These are phyloP conservation scores for Metschnikowia kofuensis DNA, from an alignment of 805 yeast species.

Conservation along the genomic window DNA sequence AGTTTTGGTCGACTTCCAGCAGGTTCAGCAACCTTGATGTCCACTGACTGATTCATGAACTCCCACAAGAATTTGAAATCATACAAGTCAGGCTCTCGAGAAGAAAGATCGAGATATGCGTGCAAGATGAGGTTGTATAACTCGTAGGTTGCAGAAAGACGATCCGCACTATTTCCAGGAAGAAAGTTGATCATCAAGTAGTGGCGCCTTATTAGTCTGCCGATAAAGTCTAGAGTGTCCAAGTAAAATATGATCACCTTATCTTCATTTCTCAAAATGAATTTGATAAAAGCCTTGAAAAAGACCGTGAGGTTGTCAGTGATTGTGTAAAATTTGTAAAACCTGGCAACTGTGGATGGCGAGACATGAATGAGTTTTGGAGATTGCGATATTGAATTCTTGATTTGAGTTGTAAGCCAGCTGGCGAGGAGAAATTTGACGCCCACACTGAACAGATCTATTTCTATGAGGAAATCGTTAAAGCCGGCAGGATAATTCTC, in stretches of 20 bases:
- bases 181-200: conserved; percentile 29
- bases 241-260: conserved; percentile 38
- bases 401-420: conserved; percentile 46
- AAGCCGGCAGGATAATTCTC: conserved; percentile 18
- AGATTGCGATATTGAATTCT: conserved; percentile 31
- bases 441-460: conserved; percentile 35
- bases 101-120: conserved; percentile 33
- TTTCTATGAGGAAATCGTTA: conserved; percentile 8
- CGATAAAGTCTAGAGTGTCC: conserved; percentile 39
- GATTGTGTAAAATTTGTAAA: conserved; percentile 32
- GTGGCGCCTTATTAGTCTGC: conserved; percentile 24
- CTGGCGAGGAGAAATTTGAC: conserved; percentile 44
- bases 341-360: conserved; percentile 26
- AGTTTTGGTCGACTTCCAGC: not conserved
- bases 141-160: conserved; percentile 31
- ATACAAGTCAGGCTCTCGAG: conserved; percentile 33
- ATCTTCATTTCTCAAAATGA: conserved; percentile 37
- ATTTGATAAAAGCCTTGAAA: conserved; percentile 33
- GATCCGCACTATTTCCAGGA: conserved; percentile 26
- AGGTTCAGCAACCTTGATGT: conserved; percentile 14
- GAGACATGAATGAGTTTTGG: conserved; percentile 36
- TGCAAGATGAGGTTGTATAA: conserved; percentile 32
- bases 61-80: conserved; percentile 34
- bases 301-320: conserved; percentile 43
- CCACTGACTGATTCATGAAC: conserved; percentile 29